Base-by-base conservation (phyloP, 257 asterid species). In the Plantago elongata region DNA sequence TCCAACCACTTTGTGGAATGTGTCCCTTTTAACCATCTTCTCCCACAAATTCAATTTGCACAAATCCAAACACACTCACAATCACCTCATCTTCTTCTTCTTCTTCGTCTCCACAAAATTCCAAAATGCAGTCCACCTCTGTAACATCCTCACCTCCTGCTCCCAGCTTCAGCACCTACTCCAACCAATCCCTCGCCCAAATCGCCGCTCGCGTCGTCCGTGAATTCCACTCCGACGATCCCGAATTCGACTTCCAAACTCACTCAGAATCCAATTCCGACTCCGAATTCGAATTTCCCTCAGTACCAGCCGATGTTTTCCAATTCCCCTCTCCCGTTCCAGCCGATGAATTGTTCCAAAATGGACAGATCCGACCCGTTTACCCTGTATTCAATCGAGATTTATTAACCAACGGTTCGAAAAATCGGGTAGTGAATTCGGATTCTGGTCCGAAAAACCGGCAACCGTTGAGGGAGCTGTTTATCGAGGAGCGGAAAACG, bases 321-420 rank as follows among this genome's bases (percentile, higher is more conserved):
- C 74, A 64, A 3, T 51, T 66, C 11, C 29, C 79, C 3, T 77
- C 88, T 7, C 85, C 80, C 3, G 72, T 74, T 59, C 71, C 84
- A 0, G 91, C 91, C 0, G 95, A 85, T 10, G 89, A 88, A 57
- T 75, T 85, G 65, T 85, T 83, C 81, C 74, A 54, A 57, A 73
- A 88, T 80, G 92, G 95, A 15, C 84, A 77, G 83, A 85, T 88
- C 73, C 84, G 86, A 11, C 83, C 92, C 11, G 74, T 69, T 50
- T 87, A 68, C 75, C 93, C 95, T 0, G 61, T 84, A 60, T 86
- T 83, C 29, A 70, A 74, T 55, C 56, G 72, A 13, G 70, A 73
- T 27, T 54, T 81, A 64, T 62, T 75, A 4, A 56, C 65, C 43
- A 67, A 52, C 9, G n/a, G n/a, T n/a, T n/a, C n/a, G n/a, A 48